Evolutionary conservation across 108 stramenopile species (phyloP).

Genomic region (Pseudonitzschia multiseries): DNA sequence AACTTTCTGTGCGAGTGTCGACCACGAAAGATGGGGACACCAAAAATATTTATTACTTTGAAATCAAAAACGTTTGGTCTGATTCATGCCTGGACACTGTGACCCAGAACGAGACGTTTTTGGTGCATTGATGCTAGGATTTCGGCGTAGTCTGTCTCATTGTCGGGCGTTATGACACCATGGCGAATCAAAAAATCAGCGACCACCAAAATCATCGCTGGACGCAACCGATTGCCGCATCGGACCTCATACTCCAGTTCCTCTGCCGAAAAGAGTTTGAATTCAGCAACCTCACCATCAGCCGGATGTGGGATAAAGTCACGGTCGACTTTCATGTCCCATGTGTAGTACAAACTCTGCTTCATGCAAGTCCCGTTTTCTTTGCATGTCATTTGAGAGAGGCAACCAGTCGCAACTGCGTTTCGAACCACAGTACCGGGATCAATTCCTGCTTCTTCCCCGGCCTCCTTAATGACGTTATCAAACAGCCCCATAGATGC

Average conservation of each 20-base stretch:
- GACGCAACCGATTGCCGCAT: conserved; percentile 26
- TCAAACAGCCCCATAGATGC: conserved; percentile 28
- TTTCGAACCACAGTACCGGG: conserved; percentile 17
- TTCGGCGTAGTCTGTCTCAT: conserved; percentile 21
- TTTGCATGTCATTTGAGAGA: conserved; percentile 41
- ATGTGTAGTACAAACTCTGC: conserved; percentile 43
- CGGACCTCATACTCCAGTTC: conserved; percentile 41
- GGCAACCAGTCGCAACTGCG: conserved; percentile 6
- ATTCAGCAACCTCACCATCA: conserved; percentile 43
- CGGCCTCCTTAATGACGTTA: conserved; percentile 43
- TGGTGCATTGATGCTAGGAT: conserved; percentile 30
- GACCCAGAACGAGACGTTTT: conserved; percentile 21
- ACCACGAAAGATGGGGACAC: too few species aligned
- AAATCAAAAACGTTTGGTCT: too few species aligned
- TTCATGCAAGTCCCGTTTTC: conserved; percentile 35
- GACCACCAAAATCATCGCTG: conserved; percentile 39
- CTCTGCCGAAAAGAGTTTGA: conserved; percentile 32
- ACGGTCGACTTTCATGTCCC: conserved; percentile 34
- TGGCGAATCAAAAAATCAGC: conserved; percentile 41
- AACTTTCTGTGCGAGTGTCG: too few species aligned
- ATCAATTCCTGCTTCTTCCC: conserved; percentile 45
- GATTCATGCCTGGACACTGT: too few species aligned
- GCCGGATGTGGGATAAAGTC: conserved; percentile 29
- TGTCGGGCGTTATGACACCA: conserved; percentile 23
- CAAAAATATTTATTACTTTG: too few species aligned